Evolutionary conservation across 2,329 filamentous ascomycete genomes (phyloP).

Genomic region (Rhynchosporium secalis): DNA sequence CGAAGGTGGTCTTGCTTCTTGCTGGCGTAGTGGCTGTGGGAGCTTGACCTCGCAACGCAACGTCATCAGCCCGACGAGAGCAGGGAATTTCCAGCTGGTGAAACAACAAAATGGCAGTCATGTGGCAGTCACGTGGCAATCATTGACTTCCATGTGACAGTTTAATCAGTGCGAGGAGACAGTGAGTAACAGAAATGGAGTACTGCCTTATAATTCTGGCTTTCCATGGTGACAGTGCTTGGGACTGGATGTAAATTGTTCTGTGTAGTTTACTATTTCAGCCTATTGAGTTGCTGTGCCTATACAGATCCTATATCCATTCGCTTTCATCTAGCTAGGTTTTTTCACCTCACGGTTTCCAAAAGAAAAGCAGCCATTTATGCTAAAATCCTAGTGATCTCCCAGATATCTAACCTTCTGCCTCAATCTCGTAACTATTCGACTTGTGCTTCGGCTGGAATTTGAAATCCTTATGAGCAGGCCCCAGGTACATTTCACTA

Average conservation of each 20-base stretch:
- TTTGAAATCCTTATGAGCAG: slow-evolving; percentile 83
- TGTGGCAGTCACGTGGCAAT: background rate
- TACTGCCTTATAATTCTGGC: background rate
- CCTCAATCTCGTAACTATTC: slow-evolving; percentile 82
- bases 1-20: background rate
- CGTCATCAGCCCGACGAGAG: slow-evolving; percentile 13
- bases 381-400: background rate
- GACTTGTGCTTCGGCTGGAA: slow-evolving; percentile 99
- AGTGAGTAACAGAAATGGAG: background rate
- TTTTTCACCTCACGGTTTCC: no score
- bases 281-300: background rate
- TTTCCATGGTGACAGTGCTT: background rate
- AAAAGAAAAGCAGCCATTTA: background rate
- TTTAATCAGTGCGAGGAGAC: background rate
- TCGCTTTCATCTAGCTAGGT: background rate
- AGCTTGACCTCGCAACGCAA: slow-evolving; percentile 16
- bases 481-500: slow-evolving; percentile 97
- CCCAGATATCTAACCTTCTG: slow-evolving; percentile 55
- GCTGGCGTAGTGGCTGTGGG: slow-evolving; percentile 10
- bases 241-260: no score
- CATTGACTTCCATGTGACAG: no score
- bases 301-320: background rate
- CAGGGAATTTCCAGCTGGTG: slow-evolving; percentile 12
- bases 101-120: background rate
- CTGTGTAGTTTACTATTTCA: background rate